Conservation (phyloP, 257 asterid genomes). For the Nyctanthes arbortristis region DNA sequence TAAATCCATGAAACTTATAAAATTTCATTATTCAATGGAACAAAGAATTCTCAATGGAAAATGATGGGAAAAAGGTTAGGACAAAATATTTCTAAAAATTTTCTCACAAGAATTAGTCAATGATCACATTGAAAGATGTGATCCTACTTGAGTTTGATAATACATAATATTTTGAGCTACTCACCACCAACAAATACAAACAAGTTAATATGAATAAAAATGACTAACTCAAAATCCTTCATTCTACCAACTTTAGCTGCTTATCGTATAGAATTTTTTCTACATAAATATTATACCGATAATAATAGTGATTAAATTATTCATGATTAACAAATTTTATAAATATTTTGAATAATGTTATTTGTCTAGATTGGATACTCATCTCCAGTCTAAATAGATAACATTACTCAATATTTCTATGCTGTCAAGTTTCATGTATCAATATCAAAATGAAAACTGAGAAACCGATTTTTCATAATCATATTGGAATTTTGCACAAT, state of each 20-base stretch:
- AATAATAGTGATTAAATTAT: no score
- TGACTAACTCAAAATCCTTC: neutral
- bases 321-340: neutral
- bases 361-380: no score
- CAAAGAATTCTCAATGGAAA: constrained; percentile 17
- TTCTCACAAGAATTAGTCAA: constrained; percentile 33
- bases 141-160: constrained; percentile 19
- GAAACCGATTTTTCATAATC: constrained; percentile 48
- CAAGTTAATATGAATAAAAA: no score
- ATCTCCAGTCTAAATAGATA: no score
- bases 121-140: constrained; percentile 38
- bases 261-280: no score
- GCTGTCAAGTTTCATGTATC: constrained; percentile 19
- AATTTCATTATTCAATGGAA: neutral
- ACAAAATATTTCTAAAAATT: neutral
- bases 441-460: constrained; percentile 6
- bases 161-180: neutral
- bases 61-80: constrained; percentile 10
- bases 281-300: no score
- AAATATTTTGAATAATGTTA: no score
- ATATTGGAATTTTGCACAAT: constrained; percentile 68
- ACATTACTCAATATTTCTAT: no score
- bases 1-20: constrained; percentile 51
- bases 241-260: neutral
- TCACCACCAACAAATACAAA: no score